Base-by-base conservation (phyloP, 768 basidiomycete species). In the Lentinus tigrinus region DNA sequence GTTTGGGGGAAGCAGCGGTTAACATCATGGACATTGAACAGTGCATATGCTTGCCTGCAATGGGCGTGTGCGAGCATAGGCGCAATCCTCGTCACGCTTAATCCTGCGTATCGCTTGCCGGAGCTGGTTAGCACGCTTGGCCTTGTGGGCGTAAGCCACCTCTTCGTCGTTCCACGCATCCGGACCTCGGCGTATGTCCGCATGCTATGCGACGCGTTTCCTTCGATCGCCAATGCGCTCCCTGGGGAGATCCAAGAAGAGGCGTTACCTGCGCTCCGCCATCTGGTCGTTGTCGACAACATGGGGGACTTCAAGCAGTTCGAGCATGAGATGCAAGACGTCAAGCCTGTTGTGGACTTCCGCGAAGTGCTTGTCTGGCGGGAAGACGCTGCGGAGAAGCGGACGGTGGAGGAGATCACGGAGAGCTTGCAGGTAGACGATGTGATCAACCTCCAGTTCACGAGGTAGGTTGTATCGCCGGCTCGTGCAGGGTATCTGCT, bases 21-120 rank as follows among this genome's bases (percentile, higher is more conserved):
- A 8, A 36, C 27, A n/a, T 9, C 4, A 24, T 26, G 39, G 27
- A 43, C 28, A 23, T 37, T 24, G 9, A 2, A 40, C 60, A 92
- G 91, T 66, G 77, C 89, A 17, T 94, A 94, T 68, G 90, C 90
- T 0, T 77, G 82, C 74, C 73, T 93, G 23, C 91, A 94, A 64
- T 93, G 90, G 91, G 91, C 91, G 3, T 89, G 88, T 57, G 89
- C 90, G n/a, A 84, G 82, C 49, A 79, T 92, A 57, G 91, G 91
- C n/a, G 91, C 89, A 13, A 84, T 93, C 53, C 72, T 93, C 36
- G 90, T 89, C 21, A 92, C 91, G 8, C 77, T 93, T 46, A 94
- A 94, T 63, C 92, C 91, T 3, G 89, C 91, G 0, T 93, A 91
- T 67, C 82, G 86, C 26, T 63, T 85, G 6, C 76, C 79, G 34